phyloP scores from a whole-genome alignment of 495 filamentous ascomycete genomes.

The Lasiosphaeria ovina region DNA sequence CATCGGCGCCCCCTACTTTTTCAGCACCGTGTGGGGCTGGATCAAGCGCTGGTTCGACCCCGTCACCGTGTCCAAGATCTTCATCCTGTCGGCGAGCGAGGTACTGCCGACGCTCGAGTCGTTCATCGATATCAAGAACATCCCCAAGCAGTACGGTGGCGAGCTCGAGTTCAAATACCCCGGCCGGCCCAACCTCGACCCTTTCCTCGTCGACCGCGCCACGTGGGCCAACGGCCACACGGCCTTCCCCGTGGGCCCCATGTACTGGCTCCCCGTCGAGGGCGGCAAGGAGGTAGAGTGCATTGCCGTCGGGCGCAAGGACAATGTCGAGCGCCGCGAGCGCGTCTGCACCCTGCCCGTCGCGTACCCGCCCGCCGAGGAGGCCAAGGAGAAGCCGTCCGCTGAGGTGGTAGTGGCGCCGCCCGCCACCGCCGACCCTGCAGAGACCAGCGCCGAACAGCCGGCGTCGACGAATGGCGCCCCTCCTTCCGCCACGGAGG shows the following conservation, averaged over 20 bases:
- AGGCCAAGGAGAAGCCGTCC: background rate
- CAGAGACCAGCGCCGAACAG: too few relatives aligned
- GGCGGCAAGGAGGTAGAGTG: conserved; percentile 43
- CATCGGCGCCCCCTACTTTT: conserved; percentile 85
- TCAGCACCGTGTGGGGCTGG: conserved; percentile 93
- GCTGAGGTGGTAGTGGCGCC: too few relatives aligned
- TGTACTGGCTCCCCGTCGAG: conserved; percentile 47
- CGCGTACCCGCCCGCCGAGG: conserved; percentile 22
- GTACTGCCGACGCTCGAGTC: conserved; percentile 68
- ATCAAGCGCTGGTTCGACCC: conserved; percentile 96
- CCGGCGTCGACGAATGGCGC: background rate
- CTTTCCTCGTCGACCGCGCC: conserved; percentile 50
- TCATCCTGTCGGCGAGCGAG: conserved; percentile 70
- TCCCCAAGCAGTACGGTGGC: conserved; percentile 83
- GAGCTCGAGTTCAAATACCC: conserved; percentile 78
- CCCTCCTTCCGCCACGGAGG: conserved; percentile 2
- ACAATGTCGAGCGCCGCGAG: conserved; percentile 35
- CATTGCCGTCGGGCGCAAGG: conserved; percentile 43
- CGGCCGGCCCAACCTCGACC: conserved; percentile 67
- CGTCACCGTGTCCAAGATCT: conserved; percentile 88
- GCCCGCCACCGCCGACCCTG: background rate
- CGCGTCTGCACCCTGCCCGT: conserved; percentile 45
- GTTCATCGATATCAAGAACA: conserved; percentile 77
- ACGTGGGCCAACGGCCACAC: conserved; percentile 45
- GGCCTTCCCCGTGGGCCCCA: conserved; percentile 48